Conservation (phyloP, 2,329 filamentous ascomycete genomes). For the Alternaria triticimaculans region DNA sequence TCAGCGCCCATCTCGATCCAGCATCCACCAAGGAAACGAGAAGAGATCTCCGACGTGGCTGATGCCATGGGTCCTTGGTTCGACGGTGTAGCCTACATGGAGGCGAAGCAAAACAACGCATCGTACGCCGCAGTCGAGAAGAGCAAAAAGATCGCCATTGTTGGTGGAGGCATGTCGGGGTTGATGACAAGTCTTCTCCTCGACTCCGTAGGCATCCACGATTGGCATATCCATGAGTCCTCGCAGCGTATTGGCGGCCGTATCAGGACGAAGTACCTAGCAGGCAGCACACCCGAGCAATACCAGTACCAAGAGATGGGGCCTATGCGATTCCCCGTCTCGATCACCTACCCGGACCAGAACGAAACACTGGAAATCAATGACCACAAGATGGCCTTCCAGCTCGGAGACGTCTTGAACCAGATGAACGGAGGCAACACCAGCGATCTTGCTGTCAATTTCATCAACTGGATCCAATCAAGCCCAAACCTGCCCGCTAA, state of each 20-base stretch:
- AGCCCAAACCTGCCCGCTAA: conserved; percentile 60
- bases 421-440: conserved; percentile 61
- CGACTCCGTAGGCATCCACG: conserved; percentile 63
- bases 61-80: conserved; percentile 69
- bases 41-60: conserved; percentile 57
- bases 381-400: conserved; percentile 70
- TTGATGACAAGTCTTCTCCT: conserved; percentile 62
- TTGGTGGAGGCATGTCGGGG: conserved; percentile 71
- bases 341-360: conserved; percentile 55
- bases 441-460: conserved; percentile 59
- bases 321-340: conserved; percentile 68
- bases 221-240: conserved; percentile 69
- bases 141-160: conserved; percentile 65
- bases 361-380: conserved; percentile 65
- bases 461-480: conserved; percentile 68
- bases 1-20: conserved; percentile 51
- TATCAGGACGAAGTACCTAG: conserved; percentile 68
- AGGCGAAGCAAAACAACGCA: conserved; percentile 60
- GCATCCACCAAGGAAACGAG: conserved; percentile 45
- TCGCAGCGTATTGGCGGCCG: conserved; percentile 67
- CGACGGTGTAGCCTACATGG: conserved; percentile 66
- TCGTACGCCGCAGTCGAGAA: conserved; percentile 63
- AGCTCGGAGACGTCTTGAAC: conserved; percentile 67
- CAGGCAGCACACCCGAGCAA: conserved; percentile 63
- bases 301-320: conserved; percentile 74